Evolutionary conservation across 2,329 filamentous ascomycete genomes (phyloP).

Genomic region (Basipetospora chlamydospora): DNA sequence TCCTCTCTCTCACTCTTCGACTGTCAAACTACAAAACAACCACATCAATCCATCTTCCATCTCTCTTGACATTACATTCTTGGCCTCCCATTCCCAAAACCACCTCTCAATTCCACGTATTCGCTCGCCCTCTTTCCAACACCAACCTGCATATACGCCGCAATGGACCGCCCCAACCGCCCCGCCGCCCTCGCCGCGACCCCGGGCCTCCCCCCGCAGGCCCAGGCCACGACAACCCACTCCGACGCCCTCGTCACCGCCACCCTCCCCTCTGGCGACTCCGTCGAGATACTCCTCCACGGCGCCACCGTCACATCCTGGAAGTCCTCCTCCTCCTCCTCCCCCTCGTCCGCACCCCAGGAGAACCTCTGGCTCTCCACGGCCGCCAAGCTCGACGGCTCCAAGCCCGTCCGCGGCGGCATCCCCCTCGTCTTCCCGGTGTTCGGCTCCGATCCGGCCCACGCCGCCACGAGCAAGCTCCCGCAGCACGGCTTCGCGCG

Average conservation of each 20-base stretch:
- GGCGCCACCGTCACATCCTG: conserved; percentile 89
- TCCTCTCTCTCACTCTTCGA: no score
- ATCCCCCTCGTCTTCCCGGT: conserved; percentile 91
- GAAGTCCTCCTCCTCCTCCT: conserved; percentile 67
- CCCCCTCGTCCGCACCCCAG: no score
- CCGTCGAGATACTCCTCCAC: conserved; percentile 71
- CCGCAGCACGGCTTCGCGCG: conserved; percentile 94
- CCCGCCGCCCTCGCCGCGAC: conserved; percentile 63
- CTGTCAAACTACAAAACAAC: no score
- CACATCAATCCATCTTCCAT: no score
- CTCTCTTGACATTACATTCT: no score
- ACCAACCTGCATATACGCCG: conserved; percentile 15
- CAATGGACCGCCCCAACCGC: conserved; percentile 79
- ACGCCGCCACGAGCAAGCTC: conserved; percentile 63
- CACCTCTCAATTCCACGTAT: no score
- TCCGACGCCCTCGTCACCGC: conserved; percentile 63
- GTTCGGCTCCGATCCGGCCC: conserved; percentile 68
- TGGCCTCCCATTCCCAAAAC: no score
- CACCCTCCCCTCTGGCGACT: conserved; percentile 71
- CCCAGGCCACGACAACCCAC: conserved; percentile 61
- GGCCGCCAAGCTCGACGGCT: conserved; percentile 67
- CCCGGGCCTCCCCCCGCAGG: conserved; percentile 57
- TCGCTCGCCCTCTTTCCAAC: neutral
- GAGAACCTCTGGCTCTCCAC: conserved; percentile 84
- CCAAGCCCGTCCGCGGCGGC: conserved; percentile 78